These are phyloP conservation scores for Aureobasidium sp. DNA, from an alignment of 2,329 filamentous ascomycete species.

Conservation along the genomic window DNA sequence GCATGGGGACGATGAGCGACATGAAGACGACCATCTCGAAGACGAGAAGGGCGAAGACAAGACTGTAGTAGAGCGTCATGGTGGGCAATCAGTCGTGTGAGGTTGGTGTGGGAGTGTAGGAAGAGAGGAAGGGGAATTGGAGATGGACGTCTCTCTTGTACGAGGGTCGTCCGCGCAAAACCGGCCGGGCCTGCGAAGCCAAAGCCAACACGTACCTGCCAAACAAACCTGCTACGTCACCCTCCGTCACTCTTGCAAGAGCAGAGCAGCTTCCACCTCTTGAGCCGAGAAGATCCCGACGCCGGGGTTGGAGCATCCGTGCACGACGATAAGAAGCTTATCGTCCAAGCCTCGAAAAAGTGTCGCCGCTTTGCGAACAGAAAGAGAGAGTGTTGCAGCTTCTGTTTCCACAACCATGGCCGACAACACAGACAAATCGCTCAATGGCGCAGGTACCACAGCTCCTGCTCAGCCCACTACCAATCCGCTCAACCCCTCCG, in stretches of 20 bases:
- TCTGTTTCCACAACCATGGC: background rate
- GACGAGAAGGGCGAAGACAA: constrained; percentile 73
- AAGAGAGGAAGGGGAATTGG: background rate
- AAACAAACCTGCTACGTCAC: background rate
- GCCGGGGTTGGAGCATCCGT: background rate
- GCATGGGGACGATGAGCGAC: constrained; percentile 76
- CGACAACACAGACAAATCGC: constrained; percentile 1
- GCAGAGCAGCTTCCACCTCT: background rate
- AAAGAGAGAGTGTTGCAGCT: background rate
- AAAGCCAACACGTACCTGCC: background rate
- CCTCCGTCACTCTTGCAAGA: background rate
- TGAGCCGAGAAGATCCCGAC: background rate
- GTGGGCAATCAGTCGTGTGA: constrained; percentile 29
- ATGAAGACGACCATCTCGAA: constrained; percentile 77
- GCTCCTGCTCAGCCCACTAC: background rate
- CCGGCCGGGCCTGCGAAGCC: background rate
- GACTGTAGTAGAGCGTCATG: constrained; percentile 65
- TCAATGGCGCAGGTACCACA: background rate
- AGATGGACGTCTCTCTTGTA: constrained; percentile 1
- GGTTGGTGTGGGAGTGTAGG: background rate
- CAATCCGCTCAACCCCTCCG: constrained; percentile 23
- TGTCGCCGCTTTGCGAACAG: background rate
- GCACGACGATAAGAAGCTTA: background rate
- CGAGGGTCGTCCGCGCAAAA: background rate
- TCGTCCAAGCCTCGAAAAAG: background rate